A percentile compares a stretch with the other conserved stretches of the same genome.
These are phyloP conservation scores for Ganoderma lingzhi DNA, from an alignment of 1,284 basidiomycete genomes.

Conservation along the genomic window DNA sequence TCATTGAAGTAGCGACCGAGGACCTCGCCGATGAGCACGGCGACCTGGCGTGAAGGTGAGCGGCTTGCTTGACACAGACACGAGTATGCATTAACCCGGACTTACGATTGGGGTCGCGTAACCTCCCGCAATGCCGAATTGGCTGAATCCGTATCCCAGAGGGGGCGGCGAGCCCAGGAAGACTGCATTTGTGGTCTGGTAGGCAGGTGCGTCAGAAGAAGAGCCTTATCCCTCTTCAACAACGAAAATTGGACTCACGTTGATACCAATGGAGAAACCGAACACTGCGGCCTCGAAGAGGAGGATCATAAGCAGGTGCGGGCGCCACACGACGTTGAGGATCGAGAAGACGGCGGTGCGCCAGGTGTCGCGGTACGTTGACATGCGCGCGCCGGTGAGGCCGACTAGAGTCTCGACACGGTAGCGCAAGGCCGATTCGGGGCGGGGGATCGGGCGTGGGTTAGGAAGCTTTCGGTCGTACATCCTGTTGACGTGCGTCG, in stretches of 20 bases:
- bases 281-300: slow-evolving; percentile 70
- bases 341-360: slow-evolving; percentile 52
- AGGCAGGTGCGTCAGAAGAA: background rate
- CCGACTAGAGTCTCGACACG: slow-evolving; percentile 72
- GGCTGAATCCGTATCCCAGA: slow-evolving; percentile 64
- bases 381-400: slow-evolving; percentile 68
- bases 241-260: slow-evolving; percentile 50
- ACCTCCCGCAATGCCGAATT: slow-evolving; percentile 60
- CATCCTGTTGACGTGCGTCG: slow-evolving; percentile 51
- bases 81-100: slow-evolving; percentile 3
- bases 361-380: slow-evolving; percentile 68
- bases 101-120: slow-evolving; percentile 73
- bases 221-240: background rate
- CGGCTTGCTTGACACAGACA: background rate
- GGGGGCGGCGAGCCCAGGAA: slow-evolving; percentile 69
- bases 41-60: slow-evolving; percentile 50
- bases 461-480: slow-evolving; percentile 72
- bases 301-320: slow-evolving; percentile 64
- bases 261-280: slow-evolving; percentile 78
- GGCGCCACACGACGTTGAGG: slow-evolving; percentile 69
- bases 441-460: slow-evolving; percentile 46
- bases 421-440: slow-evolving; percentile 56
- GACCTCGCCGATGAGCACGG: slow-evolving; percentile 71
- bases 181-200: slow-evolving; percentile 72
- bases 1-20: slow-evolving; percentile 75